These are phyloP conservation scores for Fraxinus quadrangulata DNA, from an alignment of 257 asterid genomes.

Conservation along the genomic window DNA sequence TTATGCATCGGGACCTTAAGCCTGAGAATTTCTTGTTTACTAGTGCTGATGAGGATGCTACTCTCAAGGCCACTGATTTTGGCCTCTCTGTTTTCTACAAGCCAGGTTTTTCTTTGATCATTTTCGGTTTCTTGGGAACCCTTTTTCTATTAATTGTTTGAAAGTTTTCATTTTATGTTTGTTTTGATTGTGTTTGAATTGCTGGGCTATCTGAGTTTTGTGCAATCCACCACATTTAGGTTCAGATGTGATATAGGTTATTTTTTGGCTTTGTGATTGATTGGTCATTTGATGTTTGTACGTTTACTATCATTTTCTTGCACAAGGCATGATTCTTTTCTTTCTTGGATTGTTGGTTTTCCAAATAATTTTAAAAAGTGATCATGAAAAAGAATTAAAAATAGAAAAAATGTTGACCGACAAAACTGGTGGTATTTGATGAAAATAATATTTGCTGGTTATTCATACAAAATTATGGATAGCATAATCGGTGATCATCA, in stretches of 20 bases:
- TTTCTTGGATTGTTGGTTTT: neutral
- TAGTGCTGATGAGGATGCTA: conserved; percentile 43
- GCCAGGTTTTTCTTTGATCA: conserved; percentile 34
- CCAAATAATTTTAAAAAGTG: no score
- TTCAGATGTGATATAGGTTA: neutral
- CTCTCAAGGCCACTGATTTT: conserved; percentile 51
- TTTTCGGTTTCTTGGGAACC: neutral
- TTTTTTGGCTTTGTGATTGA: no score
- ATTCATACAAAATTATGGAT: no score
- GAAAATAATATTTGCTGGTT: no score
- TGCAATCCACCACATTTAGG: neutral
- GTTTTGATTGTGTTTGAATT: neutral
- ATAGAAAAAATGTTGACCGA: no score
- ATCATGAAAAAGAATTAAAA: no score
- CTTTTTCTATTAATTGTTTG: neutral
- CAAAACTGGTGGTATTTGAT: no score
- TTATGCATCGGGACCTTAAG: conserved; percentile 49
- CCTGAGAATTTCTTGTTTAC: conserved; percentile 52
- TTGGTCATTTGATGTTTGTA: neutral
- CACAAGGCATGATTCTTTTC: neutral
- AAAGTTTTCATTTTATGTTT: neutral
- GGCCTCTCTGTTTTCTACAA: conserved; percentile 51
- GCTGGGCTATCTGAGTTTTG: neutral
- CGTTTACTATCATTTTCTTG: neutral
- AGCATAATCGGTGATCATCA: no score